Conservation (phyloP, 495 filamentous ascomycete species). For the Penicillium riverlandense region DNA sequence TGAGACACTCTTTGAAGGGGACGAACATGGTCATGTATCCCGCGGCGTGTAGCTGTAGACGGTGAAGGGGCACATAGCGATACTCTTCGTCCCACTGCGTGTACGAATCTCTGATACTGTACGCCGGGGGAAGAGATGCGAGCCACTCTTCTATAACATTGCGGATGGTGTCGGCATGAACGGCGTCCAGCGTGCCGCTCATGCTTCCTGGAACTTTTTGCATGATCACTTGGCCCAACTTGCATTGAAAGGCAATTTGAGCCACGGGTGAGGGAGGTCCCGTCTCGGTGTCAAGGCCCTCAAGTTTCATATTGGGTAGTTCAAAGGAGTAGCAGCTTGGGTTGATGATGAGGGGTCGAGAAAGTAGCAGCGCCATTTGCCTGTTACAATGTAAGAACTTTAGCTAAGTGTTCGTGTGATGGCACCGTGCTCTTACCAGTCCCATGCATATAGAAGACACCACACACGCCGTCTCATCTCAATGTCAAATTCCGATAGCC, state of each 20-base stretch:
- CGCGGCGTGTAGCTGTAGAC: constrained; percentile 40
- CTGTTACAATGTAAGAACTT: constrained; percentile 3
- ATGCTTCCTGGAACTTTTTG: constrained; percentile 5
- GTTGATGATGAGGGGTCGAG: constrained; percentile 22
- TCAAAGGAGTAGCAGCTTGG: constrained; percentile 12
- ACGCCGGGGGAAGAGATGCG: constrained; percentile 32
- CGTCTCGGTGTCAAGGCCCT: constrained; percentile 4
- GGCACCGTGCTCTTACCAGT: constrained; percentile 14
- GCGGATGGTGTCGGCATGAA: constrained; percentile 12
- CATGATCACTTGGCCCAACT: constrained; percentile 15
- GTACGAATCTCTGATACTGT: constrained; percentile 29
- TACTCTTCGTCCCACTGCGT: constrained; percentile 36
- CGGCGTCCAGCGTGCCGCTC: neutral
- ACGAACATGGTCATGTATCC: constrained; percentile 39
- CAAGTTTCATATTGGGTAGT: constrained; percentile 17
- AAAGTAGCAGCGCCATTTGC: constrained; percentile 24
- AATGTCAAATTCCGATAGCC: constrained; percentile 32
- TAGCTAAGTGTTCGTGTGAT: neutral
- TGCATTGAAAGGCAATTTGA: constrained; percentile 15
- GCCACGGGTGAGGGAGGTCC: constrained; percentile 16
- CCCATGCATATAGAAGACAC: constrained; percentile 33
- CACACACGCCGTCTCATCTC: constrained; percentile 32
- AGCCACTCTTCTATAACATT: constrained; percentile 34
- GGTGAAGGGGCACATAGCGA: constrained; percentile 38
- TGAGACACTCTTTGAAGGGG: constrained; percentile 37